Base-by-base conservation (phyloP, 2,329 filamentous ascomycete genomes). In the Scedosporium boydii region DNA sequence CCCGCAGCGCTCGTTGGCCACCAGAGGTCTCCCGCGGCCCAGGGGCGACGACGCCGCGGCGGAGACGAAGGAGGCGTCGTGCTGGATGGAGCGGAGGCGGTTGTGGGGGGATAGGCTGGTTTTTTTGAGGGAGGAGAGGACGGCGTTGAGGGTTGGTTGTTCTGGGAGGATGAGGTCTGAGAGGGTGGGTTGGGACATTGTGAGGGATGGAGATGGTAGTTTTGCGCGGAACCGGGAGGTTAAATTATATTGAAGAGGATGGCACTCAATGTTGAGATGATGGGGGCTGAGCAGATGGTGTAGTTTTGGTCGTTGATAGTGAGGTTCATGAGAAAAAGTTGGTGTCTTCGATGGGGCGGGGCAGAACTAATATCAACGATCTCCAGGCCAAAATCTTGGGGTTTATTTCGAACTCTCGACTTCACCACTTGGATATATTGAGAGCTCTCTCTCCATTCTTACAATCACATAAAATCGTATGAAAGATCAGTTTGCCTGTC, bases 1-100 rank as follows among this genome's bases (percentile, higher is more conserved):
- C 0, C 95, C 95, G 73, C 95, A 98, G 64, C 95, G 84, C 78
- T 98, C 93, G 71, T 99, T 99, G 34, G 93, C 92, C 14, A 98
- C 80, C 1, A 98, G 78, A 0, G 92, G 91, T 1, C 93, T 78
- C 3, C 69, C 53, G 23, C 63, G 68, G 10, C 51, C 51, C 7
- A 55, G 51, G 63, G 80, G 85, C 0, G 80, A 78, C 1, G 73
- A 71, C 1, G 84, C 81, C 0, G 91, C 87, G 6, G 77, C 71
- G 26, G 77, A 73, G 23, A 95, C 90, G 72, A 97, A 98, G 1
- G 73, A 73, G 7, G 91, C 87, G 73, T 98, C 95, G 29, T 82
- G 76, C 64, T 81, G 78, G 72, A 98, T 93, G 29, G 91, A 96
- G 34, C 78, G 77, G 12, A 99, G 84, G 16, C 93, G 88, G 76